These are phyloP conservation scores for Fusarium praegraminearum DNA, from an alignment of 2,329 filamentous ascomycete genomes.

Conservation along the genomic window DNA sequence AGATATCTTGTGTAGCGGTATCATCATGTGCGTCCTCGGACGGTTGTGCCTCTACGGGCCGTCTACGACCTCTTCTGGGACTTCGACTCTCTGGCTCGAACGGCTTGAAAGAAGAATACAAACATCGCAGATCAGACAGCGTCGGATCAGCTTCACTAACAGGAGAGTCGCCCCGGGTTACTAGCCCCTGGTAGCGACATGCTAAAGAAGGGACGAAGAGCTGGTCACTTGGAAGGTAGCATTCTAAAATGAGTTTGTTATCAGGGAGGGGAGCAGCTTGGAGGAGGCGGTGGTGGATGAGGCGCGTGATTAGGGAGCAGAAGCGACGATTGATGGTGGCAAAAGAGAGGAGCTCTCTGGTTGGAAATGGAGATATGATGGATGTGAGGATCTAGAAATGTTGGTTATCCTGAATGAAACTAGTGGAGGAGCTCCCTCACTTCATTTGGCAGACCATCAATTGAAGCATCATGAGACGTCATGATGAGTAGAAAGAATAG, in stretches of 20 bases:
- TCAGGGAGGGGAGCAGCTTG: constrained; percentile 45
- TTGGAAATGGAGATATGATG: constrained; percentile 59
- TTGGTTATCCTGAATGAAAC: background rate
- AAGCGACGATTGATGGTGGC: constrained; percentile 72
- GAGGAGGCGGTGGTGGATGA: constrained; percentile 74
- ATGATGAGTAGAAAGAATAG: constrained; percentile 11
- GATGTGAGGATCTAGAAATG: constrained; percentile 27
- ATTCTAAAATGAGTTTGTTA: constrained; percentile 79
- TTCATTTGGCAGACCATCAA: constrained; percentile 38
- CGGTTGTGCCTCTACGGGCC: constrained; percentile 11
- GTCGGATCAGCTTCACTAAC: constrained; percentile 21
- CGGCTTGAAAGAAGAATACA: constrained; percentile 80
- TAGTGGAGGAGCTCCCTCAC: constrained; percentile 11
- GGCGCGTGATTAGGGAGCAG: constrained; percentile 70
- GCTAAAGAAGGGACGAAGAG: constrained; percentile 74
- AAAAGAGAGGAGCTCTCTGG: constrained; percentile 66
- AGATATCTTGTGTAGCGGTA: constrained; percentile 69
- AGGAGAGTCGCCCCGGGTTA: constrained; percentile 20
- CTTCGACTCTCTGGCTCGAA: constrained; percentile 65
- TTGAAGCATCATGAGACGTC: constrained; percentile 17
- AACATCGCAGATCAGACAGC: constrained; percentile 59
- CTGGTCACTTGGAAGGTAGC: constrained; percentile 78
- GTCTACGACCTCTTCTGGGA: constrained; percentile 44
- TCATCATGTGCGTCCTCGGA: constrained; percentile 50
- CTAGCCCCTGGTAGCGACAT: constrained; percentile 75